Conservation (phyloP, 2,329 filamentous ascomycete species). For the Pseudofabraea citricarpa region DNA sequence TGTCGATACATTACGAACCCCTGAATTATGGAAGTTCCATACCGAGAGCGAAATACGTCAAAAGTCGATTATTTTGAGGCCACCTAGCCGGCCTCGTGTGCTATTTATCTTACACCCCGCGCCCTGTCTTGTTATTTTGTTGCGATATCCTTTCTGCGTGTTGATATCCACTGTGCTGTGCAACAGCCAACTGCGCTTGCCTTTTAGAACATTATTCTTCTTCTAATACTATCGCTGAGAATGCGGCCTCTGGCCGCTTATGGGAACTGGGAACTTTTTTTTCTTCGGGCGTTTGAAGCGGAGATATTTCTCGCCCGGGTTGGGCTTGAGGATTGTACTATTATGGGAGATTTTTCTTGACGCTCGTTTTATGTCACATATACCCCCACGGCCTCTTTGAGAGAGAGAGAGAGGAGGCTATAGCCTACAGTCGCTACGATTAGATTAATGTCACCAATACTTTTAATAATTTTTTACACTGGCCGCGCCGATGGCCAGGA, state of each 20-base stretch:
- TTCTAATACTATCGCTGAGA: conserved; percentile 15
- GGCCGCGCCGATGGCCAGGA: too few relatives aligned
- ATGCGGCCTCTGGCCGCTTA: neutral
- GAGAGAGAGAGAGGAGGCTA: conserved; percentile 11
- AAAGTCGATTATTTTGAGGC: conserved; percentile 1
- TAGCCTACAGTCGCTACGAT: conserved; percentile 15
- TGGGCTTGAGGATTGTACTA: conserved; percentile 11
- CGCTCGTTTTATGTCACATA: conserved; percentile 13
- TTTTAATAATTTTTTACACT: neutral
- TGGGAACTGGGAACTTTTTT: conserved; percentile 5
- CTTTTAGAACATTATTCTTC: conserved; percentile 9
- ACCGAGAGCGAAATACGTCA: conserved; percentile 2
- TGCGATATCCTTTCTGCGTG: conserved; percentile 17
- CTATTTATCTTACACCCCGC: neutral
- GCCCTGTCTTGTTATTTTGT: conserved; percentile 7
- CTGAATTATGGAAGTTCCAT: neutral
- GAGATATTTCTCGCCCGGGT: too few relatives aligned
- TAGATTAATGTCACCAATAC: conserved; percentile 6
- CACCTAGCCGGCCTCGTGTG: neutral
- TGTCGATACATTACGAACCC: neutral
- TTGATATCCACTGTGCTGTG: conserved; percentile 13
- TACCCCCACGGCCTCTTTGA: conserved; percentile 13
- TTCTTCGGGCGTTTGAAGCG: conserved; percentile 11
- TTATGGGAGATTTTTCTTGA: conserved; percentile 11
- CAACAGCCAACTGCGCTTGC: conserved; percentile 1